phyloP scores from a whole-genome alignment of 2,329 filamentous ascomycete genomes.

The Phialophora chinensis region DNA sequence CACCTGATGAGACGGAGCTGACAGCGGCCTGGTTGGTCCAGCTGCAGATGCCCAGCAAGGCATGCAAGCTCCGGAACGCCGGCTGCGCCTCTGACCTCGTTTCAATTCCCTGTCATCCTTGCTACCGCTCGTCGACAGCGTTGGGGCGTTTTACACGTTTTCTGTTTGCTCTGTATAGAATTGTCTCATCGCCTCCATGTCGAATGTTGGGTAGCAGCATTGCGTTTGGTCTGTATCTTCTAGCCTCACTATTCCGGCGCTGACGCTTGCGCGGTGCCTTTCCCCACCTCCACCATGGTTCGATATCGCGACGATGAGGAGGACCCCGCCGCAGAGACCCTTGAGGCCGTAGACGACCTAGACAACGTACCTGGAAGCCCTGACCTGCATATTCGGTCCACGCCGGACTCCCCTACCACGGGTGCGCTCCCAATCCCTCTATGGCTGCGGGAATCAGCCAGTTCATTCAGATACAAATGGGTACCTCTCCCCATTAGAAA shows the following conservation, averaged over 20 bases:
- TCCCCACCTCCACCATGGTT: constrained; percentile 9
- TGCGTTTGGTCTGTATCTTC: not conserved
- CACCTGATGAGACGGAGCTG: not conserved
- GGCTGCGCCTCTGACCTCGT: constrained; percentile 5
- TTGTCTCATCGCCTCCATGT: not conserved
- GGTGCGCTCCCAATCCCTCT: constrained; percentile 47
- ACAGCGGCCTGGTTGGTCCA: constrained; percentile 1
- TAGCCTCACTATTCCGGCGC: not conserved
- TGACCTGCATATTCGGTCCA: constrained; percentile 41
- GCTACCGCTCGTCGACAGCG: not conserved
- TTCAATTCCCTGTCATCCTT: not conserved
- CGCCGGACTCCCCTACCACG: constrained; percentile 33
- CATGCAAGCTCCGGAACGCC: constrained; percentile 7
- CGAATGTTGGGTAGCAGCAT: not conserved
- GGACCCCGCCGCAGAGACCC: constrained; percentile 31
- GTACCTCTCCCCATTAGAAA: constrained; percentile 54
- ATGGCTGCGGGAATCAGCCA: constrained; percentile 56
- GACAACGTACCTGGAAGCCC: constrained; percentile 45
- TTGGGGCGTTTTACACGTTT: not conserved
- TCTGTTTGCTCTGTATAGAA: constrained; percentile 3
- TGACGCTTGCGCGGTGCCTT: not conserved
- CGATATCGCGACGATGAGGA: constrained; percentile 39
- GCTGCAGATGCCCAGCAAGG: constrained; percentile 1
- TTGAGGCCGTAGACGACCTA: constrained; percentile 46
- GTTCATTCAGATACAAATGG: constrained; percentile 56